Evolutionary conservation across 106 monocot species (phyloP).

Genomic region (Dioscorea alata): DNA sequence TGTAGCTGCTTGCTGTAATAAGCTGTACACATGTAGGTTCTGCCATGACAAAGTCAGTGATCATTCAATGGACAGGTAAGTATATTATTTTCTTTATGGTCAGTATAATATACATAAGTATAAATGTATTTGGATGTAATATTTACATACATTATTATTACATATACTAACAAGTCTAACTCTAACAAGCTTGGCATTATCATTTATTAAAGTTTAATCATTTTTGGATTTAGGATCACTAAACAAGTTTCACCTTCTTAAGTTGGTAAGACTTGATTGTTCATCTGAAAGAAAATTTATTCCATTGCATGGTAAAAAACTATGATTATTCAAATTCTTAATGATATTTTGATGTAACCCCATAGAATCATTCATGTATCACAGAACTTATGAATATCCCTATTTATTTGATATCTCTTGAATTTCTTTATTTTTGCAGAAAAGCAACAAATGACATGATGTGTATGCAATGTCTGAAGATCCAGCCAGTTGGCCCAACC

Average conservation of each 20-base stretch:
- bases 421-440: constrained; percentile 28
- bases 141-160: background rate
- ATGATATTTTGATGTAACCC: too few relatives aligned
- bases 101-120: background rate
- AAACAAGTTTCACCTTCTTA: too few relatives aligned
- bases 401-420: background rate
- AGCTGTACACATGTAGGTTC: constrained; percentile 90
- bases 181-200: too few relatives aligned
- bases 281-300: too few relatives aligned
- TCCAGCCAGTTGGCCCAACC: constrained; percentile 72
- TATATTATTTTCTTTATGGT: constrained; percentile 10
- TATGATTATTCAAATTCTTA: too few relatives aligned
- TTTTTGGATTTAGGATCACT: too few relatives aligned
- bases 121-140: background rate
- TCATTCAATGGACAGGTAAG: constrained; percentile 95
- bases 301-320: too few relatives aligned
- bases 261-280: too few relatives aligned
- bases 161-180: background rate
- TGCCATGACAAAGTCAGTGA: constrained; percentile 99
- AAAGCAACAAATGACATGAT: constrained; percentile 95
- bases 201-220: too few relatives aligned
- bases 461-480: constrained; percentile 88
- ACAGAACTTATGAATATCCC: too few relatives aligned
- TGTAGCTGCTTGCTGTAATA: constrained; percentile 91
- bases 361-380: too few relatives aligned